A percentile compares a stretch with the other conserved stretches of the same genome.
phyloP scores from a whole-genome alignment of 2,329 filamentous ascomycete species.

The Furcasterigmium sp. region DNA sequence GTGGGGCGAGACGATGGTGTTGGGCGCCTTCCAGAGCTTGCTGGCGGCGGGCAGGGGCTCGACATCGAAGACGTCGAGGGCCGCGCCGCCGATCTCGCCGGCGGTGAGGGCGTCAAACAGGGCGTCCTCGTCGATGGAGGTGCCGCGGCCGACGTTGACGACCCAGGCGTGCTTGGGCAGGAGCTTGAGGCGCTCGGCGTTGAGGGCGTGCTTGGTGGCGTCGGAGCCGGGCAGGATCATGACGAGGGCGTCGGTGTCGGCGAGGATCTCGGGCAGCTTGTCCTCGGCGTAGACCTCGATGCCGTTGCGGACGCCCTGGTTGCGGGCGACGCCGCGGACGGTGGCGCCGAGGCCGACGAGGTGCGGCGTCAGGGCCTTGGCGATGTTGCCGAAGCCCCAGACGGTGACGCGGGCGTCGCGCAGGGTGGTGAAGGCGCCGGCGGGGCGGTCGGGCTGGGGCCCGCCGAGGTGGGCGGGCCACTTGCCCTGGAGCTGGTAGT shows the following conservation, averaged over 20 bases:
- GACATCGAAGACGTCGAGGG: constrained; percentile 42
- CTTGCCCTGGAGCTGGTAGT: constrained; percentile 49
- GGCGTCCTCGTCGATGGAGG: constrained; percentile 42
- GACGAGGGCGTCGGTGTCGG: constrained; percentile 57
- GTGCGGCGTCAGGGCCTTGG: constrained; percentile 52
- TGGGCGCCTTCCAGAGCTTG: constrained; percentile 45
- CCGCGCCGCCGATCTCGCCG: constrained; percentile 40
- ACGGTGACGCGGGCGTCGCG: constrained; percentile 52
- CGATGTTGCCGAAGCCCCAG: constrained; percentile 65
- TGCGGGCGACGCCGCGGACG: constrained; percentile 54
- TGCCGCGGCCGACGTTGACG: constrained; percentile 47
- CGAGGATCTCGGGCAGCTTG: constrained; percentile 44
- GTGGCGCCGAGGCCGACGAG: constrained; percentile 50
- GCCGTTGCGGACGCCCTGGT: constrained; percentile 50
- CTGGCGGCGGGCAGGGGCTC: constrained; percentile 38
- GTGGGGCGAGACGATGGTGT: constrained; percentile 49
- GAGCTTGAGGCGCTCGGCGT: constrained; percentile 43
- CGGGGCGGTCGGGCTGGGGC: constrained; percentile 52
- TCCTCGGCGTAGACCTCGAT: constrained; percentile 53
- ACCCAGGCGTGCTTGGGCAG: constrained; percentile 54
- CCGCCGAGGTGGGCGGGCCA: constrained; percentile 61
- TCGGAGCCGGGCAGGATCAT: constrained; percentile 60
- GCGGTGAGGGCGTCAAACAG: constrained; percentile 37
- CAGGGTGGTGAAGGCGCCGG: constrained; percentile 52
- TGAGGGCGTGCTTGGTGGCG: constrained; percentile 50